Conservation (phyloP, 169 alveolate species). For the Neospora caninum region DNA sequence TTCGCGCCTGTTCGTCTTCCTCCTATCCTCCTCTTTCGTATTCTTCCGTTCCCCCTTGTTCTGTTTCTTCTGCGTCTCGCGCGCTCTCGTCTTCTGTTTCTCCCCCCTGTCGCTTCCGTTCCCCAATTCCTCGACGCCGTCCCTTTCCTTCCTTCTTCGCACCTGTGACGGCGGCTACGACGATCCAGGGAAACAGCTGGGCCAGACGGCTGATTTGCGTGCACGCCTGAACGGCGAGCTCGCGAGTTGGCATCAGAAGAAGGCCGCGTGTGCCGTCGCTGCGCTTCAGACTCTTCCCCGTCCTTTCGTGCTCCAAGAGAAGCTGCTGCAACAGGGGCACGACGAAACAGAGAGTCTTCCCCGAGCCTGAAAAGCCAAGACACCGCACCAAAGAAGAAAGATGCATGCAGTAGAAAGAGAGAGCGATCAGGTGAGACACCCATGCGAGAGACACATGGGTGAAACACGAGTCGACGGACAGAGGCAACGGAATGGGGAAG, state of each 20-base stretch:
- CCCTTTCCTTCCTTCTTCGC: not conserved
- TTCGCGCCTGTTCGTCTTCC: too few species aligned
- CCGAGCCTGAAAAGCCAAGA: slow-evolving; percentile 77
- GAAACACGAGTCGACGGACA: not conserved
- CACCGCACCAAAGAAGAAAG: not conserved
- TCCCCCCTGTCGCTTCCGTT: too few species aligned
- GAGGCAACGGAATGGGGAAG: too few species aligned
- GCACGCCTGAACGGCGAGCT: slow-evolving; percentile 86
- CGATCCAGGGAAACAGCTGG: slow-evolving; percentile 80
- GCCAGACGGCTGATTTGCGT: slow-evolving; percentile 69
- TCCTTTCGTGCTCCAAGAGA: slow-evolving; percentile 58
- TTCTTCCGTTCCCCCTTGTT: too few species aligned
- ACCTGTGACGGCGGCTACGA: slow-evolving; percentile 75
- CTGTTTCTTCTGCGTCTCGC: too few species aligned
- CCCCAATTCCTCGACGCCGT: too few species aligned
- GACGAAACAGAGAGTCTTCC: slow-evolving; percentile 95
- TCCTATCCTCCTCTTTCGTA: too few species aligned
- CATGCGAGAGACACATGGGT: too few species aligned
- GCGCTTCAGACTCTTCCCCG: slow-evolving; percentile 80
- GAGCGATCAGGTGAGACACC: slow-evolving; percentile 69
- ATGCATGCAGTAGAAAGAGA: slow-evolving; percentile 63
- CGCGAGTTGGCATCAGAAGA: slow-evolving; percentile 89
- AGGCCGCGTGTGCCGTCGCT: slow-evolving; percentile 83
- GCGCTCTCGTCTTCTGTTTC: too few species aligned
- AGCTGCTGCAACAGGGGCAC: slow-evolving; percentile 80